Percentiles rank a stretch among this genome's conserved stretches.
Conservation (phyloP, 164 flowering plant genomes). For the Annona squamosa region DNA sequence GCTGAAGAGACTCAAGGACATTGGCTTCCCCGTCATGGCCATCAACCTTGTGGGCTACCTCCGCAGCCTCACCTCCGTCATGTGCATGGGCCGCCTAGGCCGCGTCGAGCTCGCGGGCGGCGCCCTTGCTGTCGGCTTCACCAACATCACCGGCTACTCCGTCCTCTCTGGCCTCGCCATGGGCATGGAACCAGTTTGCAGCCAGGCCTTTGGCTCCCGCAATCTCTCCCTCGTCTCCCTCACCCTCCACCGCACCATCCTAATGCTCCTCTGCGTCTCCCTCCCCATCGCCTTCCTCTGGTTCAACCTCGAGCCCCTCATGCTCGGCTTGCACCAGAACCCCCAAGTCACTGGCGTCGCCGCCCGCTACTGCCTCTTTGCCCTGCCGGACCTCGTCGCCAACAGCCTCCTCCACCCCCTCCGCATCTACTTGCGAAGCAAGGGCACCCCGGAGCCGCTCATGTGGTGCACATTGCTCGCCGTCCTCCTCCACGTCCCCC, state of each 20-base stretch:
- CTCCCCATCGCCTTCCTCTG: slow-evolving; percentile 57
- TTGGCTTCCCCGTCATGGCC: slow-evolving; percentile 56
- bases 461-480: slow-evolving; percentile 64
- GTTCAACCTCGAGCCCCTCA: slow-evolving; percentile 60
- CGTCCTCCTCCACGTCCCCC: slow-evolving; percentile 52
- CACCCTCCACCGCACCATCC: slow-evolving; percentile 52
- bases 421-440: slow-evolving; percentile 64
- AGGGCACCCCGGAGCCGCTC: slow-evolving; percentile 66
- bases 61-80: slow-evolving; percentile 55
- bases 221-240: slow-evolving; percentile 36
- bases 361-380: slow-evolving; percentile 47
- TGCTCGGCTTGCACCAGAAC: slow-evolving; percentile 58
- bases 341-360: slow-evolving; percentile 53
- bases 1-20: slow-evolving; percentile 42
- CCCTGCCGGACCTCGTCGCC: slow-evolving; percentile 69
- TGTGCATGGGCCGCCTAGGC: slow-evolving; percentile 84
- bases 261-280: slow-evolving; percentile 54
- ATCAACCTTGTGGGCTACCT: slow-evolving; percentile 58
- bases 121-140: slow-evolving; percentile 86
- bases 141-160: slow-evolving; percentile 93
- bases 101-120: slow-evolving; percentile 89
- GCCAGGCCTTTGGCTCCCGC: slow-evolving; percentile 80
- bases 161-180: slow-evolving; percentile 77
- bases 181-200: slow-evolving; percentile 94
- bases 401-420: slow-evolving; percentile 80